Evolutionary conservation across 2,329 filamentous ascomycete species (phyloP), one percentile per base, ranked within the genome.

Genomic region (Ophiostoma sp.): DNA sequence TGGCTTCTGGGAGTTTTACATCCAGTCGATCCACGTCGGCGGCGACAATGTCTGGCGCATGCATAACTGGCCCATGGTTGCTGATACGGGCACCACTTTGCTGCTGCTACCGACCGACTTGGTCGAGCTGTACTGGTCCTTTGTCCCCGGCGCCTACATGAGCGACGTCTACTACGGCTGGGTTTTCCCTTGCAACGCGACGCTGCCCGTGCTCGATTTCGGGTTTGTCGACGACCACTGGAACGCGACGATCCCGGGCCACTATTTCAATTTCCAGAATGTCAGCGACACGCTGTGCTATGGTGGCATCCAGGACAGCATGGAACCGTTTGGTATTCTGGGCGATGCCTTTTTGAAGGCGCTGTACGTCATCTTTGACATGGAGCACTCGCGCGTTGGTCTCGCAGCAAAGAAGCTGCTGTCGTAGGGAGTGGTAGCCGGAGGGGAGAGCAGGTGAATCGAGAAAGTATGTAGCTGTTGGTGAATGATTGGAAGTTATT

Each of bases 281-380:
- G 84, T 88, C 0, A 81, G 86, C 31, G 48, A 85, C 15, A 82
- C 85, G 19, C 84, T 85, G 72, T 96, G 93, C 85, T 95, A 89
- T 80, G 93, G 93, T 72, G 93, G 93, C 68, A 87, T 97, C 75
- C 93, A 96, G 84, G 85, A 83, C 45, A 82, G 81, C 39, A 81
- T 84, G 59, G 81, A 81, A 19, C 79, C 78, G 31, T 85, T 91
- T 75, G 89, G 86, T 72, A 93, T 97, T 78, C 88, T 95, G 72
- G 93, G 93, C 11, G 92, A 95, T 75, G 85, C 92, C 72, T 93
- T 94, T 83, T 86, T 96, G 77, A 96, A 96, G 88, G 88, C 88
- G 72, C 85, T 92, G 75, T 94, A 92, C 79, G 89, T 91, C 39
- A 89, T 93, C 66, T 94, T 93, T 80, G 91, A 94, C 79, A 81